These are phyloP conservation scores for Salvia hispanica DNA, from an alignment of 257 asterid species.

Conservation along the genomic window DNA sequence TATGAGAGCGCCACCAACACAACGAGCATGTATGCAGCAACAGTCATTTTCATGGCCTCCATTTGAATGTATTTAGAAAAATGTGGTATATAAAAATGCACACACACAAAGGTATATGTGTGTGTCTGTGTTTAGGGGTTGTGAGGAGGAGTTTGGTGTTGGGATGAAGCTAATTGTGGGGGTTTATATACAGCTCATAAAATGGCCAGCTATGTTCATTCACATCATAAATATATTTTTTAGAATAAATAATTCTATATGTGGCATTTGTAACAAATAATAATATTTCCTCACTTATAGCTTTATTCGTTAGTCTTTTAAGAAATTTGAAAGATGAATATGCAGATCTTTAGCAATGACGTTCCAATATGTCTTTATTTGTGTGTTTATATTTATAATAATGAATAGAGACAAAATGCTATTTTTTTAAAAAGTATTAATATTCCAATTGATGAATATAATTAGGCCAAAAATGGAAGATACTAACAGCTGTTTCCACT, in stretches of 20 bases:
- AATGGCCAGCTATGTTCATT: conserved; percentile 11
- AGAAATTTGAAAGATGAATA: too few species aligned
- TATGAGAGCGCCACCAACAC: conserved; percentile 25
- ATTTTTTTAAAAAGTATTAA: too few species aligned
- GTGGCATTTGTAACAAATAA: neutral
- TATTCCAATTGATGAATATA: too few species aligned
- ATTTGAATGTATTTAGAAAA: conserved; percentile 20
- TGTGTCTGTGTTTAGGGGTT: too few species aligned
- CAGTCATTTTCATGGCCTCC: conserved; percentile 50
- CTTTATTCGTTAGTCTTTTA: too few species aligned
- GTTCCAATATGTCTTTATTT: too few species aligned
- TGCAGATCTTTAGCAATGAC: too few species aligned
- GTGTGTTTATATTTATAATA: too few species aligned
- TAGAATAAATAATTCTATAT: neutral
- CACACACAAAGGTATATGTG: conserved; percentile 18
- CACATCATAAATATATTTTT: neutral
- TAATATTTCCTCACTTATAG: neutral
- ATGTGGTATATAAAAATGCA: neutral
- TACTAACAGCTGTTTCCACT: conserved; percentile 22
- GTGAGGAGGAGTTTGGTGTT: neutral
- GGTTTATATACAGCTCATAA: conserved; percentile 27
- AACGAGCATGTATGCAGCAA: conserved; percentile 41
- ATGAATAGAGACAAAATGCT: too few species aligned
- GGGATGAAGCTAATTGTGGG: conserved; percentile 1
- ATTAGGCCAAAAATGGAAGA: too few species aligned